These are phyloP conservation scores for Backusella luteola DNA, from an alignment of 192 early-diverging fungal species.

Conservation along the genomic window DNA sequence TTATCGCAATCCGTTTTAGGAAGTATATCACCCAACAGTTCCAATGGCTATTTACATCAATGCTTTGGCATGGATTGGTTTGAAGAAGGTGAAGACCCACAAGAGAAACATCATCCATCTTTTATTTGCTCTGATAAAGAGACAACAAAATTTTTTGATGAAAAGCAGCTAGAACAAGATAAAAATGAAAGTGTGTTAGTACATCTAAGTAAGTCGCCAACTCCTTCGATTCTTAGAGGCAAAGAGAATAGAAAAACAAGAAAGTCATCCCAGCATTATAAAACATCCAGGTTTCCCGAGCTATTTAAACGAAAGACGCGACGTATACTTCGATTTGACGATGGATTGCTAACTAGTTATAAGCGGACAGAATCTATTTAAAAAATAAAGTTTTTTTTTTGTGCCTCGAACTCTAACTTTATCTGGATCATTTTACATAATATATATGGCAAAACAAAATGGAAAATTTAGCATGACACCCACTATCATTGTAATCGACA, in stretches of 20 bases:
- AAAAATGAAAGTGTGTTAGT: not conserved
- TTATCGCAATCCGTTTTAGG: not conserved
- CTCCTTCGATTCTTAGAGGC: not conserved
- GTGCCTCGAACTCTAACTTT: not conserved
- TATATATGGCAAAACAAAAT: not conserved
- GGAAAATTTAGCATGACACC: not conserved
- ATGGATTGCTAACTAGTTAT: not conserved
- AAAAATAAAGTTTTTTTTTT: constrained; percentile 8
- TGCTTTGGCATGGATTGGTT: constrained; percentile 44
- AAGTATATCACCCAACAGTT: constrained; percentile 22
- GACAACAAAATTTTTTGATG: not conserved
- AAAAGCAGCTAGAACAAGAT: not conserved
- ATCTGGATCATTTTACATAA: not conserved
- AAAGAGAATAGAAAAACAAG: not conserved
- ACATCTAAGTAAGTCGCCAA: not conserved
- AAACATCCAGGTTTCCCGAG: not conserved
- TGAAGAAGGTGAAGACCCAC: constrained; percentile 33
- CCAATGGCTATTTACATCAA: constrained; percentile 29
- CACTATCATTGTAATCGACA: not conserved
- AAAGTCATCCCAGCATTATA: not conserved
- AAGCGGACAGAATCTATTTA: not conserved
- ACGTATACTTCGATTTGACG: not conserved
- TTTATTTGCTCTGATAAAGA: not conserved
- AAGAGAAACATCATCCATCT: not conserved
- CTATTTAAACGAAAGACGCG: not conserved